A percentile compares a stretch with the other conserved stretches of the same genome.
Conservation (phyloP, 2,329 filamentous ascomycete species). For the Nemania sp. region DNA sequence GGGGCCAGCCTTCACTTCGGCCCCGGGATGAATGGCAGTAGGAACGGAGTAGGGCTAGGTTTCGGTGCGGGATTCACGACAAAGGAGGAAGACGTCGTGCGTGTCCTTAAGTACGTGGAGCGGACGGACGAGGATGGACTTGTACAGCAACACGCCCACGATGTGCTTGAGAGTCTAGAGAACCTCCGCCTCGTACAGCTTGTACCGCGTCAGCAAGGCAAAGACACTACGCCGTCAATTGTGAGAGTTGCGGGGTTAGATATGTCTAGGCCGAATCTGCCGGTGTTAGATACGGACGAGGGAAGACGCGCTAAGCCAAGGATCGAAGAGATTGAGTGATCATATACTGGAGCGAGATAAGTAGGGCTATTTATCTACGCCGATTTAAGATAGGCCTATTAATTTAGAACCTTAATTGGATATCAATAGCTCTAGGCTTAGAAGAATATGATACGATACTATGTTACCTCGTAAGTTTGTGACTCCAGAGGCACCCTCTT, state of each 20-base stretch:
- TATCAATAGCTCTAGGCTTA: background rate
- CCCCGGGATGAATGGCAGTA: constrained; percentile 42
- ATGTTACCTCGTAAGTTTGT: no score
- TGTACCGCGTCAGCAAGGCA: constrained; percentile 53
- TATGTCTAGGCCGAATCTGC: constrained; percentile 46
- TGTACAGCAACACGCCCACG: constrained; percentile 73
- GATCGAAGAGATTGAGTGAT: constrained; percentile 53
- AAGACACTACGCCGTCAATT: constrained; percentile 42
- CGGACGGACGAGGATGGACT: constrained; percentile 75
- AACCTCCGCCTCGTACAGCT: constrained; percentile 69
- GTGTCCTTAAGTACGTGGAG: constrained; percentile 72
- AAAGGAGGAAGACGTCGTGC: constrained; percentile 71
- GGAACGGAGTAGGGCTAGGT: constrained; percentile 64
- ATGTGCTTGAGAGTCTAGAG: constrained; percentile 75
- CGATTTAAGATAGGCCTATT: background rate
- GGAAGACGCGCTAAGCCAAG: constrained; percentile 39
- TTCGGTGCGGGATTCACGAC: constrained; percentile 58
- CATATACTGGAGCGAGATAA: background rate
- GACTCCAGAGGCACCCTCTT: no score
- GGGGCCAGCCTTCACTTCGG: constrained; percentile 7
- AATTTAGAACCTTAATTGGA: background rate
- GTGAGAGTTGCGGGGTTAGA: constrained; percentile 55
- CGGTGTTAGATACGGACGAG: constrained; percentile 37
- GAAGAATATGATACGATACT: no score
- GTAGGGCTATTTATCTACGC: background rate